Base-by-base conservation (phyloP, 2,329 filamentous ascomycete genomes). In the Davidsoniella australis region DNA sequence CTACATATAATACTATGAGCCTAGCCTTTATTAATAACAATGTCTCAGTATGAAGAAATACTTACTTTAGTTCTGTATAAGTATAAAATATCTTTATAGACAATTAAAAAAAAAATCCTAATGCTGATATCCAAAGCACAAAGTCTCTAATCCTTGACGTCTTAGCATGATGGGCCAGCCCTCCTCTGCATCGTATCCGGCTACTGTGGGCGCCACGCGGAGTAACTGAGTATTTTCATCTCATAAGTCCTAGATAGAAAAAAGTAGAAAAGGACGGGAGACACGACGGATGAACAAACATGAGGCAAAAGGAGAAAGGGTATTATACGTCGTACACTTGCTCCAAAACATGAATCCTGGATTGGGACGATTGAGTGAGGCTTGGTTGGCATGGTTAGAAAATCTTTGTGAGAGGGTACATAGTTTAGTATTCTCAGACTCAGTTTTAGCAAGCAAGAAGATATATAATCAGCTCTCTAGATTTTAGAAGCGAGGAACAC, bases 191-290 rank as follows among this genome's bases (percentile, higher is more conserved):
- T 44, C 49, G 37, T 45, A 39, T 41, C 49, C 43, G 49, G 44
- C 20, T 47, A 51, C 49, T 51, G 44, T 40, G 29, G 43, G 43
- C 43, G 49, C 49, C 49, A 51, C 49, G 16, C 16, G 33, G 20
- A 42, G n/a, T 24, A 43, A 12, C 23, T 23, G 18, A 33, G 24
- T 26, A 6, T 17, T 29, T 29, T 29, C 26, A 29, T 29, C 26
- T 29, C 26, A 29, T 29, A 29, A 29, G 26, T 29, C 10, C 33
- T 45, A 23, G 17, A 29, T 16, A 45, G 23, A 29, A 29, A 45
- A 18, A 29, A 44, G 4, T 12, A 14, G 23, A 23, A 44, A 44
- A 44, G 12, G 14, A 44, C 23, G 23, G 14, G 29, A 23, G 43
- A 36, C 26, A 29, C 26, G 26, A 29, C 26, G 26, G 26, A 45